These are phyloP conservation scores for Sugiyamaella sp. DNA, from an alignment of 1,139 yeast species.

Conservation along the genomic window DNA sequence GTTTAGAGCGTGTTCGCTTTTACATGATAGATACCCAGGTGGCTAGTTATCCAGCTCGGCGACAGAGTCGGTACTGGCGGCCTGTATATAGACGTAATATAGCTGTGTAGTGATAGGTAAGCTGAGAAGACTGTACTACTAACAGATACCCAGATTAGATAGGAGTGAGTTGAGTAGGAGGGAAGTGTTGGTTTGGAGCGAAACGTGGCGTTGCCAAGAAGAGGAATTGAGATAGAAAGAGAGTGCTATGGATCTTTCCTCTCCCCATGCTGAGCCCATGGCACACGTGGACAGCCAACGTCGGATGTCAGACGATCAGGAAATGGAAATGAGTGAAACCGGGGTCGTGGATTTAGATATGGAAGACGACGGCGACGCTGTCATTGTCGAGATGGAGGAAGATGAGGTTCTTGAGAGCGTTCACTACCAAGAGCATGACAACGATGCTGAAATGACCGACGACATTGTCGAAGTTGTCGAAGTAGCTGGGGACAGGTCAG, in stretches of 20 bases:
- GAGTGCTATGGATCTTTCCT: slow-evolving; percentile 12
- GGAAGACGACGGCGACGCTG: slow-evolving; percentile 8
- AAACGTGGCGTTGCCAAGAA: too few species aligned
- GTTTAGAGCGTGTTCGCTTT: too few species aligned
- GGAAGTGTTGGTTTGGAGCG: background rate
- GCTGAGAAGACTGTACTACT: background rate
- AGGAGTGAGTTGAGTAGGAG: background rate
- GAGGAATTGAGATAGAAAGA: too few species aligned
- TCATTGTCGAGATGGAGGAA: slow-evolving; percentile 7
- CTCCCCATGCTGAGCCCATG: background rate
- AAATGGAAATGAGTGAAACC: slow-evolving; percentile 7
- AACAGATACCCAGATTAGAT: background rate
- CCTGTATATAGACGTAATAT: too few species aligned
- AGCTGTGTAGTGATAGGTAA: background rate
- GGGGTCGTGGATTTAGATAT: background rate
- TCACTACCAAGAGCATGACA: too few species aligned
- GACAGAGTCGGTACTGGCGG: too few species aligned
- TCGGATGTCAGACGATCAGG: slow-evolving; percentile 8
- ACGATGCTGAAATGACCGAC: slow-evolving; percentile 18
- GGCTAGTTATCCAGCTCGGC: too few species aligned
- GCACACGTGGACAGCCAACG: slow-evolving; percentile 3
- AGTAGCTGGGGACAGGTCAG: background rate
- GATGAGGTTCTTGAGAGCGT: too few species aligned
- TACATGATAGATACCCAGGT: too few species aligned
- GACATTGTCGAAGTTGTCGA: slow-evolving; percentile 7